Base-by-base conservation (phyloP, 768 basidiomycete genomes). In the Lactarius sp. region DNA sequence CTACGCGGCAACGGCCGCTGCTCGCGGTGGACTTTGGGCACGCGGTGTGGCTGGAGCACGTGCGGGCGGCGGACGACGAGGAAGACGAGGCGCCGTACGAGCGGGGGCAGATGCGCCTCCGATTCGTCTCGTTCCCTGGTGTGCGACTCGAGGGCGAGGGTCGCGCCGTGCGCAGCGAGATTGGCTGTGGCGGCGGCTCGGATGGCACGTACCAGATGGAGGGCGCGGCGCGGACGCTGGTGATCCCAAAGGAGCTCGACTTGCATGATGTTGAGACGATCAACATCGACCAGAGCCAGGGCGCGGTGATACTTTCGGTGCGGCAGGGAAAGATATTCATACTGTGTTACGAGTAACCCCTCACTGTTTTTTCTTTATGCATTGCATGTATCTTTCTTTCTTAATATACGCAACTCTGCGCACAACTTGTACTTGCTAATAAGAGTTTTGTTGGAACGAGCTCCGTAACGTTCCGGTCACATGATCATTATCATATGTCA, bases 21-120 rank as follows among this genome's bases (percentile, higher is more conserved):
- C 83, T 90, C n/a, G 88, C 88, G 0, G 87, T 94, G 7, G 85
- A 94, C 71, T 95, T 94, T 75, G 90, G 90, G 47, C 91, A 44
- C 18, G 44, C 44, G 18, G 44, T 44, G 6, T 44, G 44, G 44
- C 6, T 94, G 52, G 87, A 90, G 69, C 83, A 85, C 69, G 70
- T 67, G 66, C 77, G 74, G 68, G 57, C 56, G 75, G 69, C 64
- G 44, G 66, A 61, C 6, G 76, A 74, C 20, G 71, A 73, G 6
- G 76, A 72, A 50, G 69, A 68, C 6, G 73, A 71, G 36, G 70
- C 65, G 34, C 53, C 70, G 22, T 56, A 54, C n/a, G 66, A 65
- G 49, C 49, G 46, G 12, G 78, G 79, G 1, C 73, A 75, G 18
- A 88, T 84, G 67, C 79, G 83, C 61, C 73, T 88, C 42, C 76